phyloP scores from a whole-genome alignment of 768 basidiomycete species.

The Saitozyma sp. region DNA sequence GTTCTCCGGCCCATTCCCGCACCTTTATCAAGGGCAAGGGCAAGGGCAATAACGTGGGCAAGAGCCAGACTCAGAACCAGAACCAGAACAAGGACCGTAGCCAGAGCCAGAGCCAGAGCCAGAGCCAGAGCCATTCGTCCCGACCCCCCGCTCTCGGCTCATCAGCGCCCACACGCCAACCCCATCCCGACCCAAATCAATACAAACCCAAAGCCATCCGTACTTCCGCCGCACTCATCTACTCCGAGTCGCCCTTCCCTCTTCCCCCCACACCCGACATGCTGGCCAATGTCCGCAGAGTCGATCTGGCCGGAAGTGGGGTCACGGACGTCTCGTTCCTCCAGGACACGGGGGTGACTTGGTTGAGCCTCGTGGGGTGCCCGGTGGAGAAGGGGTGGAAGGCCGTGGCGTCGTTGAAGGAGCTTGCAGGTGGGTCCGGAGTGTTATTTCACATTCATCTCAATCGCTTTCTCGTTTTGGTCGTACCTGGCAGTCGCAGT shows the following conservation, averaged over 20 bases:
- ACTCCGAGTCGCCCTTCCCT: constrained; percentile 25
- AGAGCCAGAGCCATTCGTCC: not conserved
- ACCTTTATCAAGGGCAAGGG: not conserved
- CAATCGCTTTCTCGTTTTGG: too few species aligned
- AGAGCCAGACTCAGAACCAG: not conserved
- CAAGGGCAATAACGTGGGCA: not conserved
- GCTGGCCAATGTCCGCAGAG: constrained; percentile 21
- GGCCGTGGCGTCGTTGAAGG: constrained; percentile 33
- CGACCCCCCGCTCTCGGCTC: not conserved
- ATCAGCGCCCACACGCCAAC: not conserved
- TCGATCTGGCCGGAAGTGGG: constrained; percentile 39
- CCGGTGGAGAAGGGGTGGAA: constrained; percentile 35
- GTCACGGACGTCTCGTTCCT: constrained; percentile 33
- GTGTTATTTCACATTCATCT: too few species aligned
- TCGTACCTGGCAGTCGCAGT: too few species aligned
- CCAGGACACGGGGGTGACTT: constrained; percentile 29
- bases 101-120: not conserved
- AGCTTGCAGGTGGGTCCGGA: constrained; percentile 32
- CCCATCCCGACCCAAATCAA: constrained; percentile 22
- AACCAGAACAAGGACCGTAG: not conserved
- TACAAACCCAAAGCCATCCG: constrained; percentile 44
- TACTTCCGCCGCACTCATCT: constrained; percentile 34
- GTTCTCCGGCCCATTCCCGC: too few species aligned
- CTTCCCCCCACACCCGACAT: constrained; percentile 31
- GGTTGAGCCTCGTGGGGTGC: constrained; percentile 42